phyloP scores from a whole-genome alignment of 2,329 filamentous ascomycete genomes.

The Trichoderma breve region DNA sequence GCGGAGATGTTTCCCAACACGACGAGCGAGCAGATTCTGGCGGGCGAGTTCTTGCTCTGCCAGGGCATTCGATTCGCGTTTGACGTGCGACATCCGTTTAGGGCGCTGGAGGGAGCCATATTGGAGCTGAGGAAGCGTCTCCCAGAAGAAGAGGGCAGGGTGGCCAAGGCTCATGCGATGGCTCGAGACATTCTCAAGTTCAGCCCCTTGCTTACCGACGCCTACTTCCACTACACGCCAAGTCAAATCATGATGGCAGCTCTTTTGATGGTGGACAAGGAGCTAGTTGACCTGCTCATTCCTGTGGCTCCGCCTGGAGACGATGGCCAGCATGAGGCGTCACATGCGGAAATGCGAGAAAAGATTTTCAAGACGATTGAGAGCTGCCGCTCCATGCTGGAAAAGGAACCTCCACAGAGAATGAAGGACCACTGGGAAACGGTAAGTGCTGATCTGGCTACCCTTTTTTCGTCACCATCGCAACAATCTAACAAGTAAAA shows the following conservation, averaged over 20 bases:
- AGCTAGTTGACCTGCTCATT: constrained; percentile 53
- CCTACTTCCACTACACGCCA: constrained; percentile 95
- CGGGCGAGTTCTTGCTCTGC: constrained; percentile 87
- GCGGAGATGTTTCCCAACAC: constrained; percentile 67
- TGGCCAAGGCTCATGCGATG: constrained; percentile 64
- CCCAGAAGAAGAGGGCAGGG: constrained; percentile 54
- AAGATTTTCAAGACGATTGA: constrained; percentile 51
- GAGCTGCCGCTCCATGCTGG: constrained; percentile 53
- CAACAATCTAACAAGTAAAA: constrained; percentile 23
- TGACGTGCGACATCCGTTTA: constrained; percentile 86
- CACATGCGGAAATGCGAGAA: constrained; percentile 36
- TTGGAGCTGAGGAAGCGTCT: constrained; percentile 74
- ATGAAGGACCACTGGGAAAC: constrained; percentile 54
- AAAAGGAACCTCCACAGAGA: constrained; percentile 56
- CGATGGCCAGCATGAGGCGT: constrained; percentile 19
- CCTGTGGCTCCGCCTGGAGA: constrained; percentile 35
- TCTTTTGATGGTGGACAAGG: constrained; percentile 70
- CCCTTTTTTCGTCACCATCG: no score
- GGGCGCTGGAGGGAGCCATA: constrained; percentile 79
- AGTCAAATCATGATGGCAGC: constrained; percentile 90
- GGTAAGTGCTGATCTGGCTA: constrained; percentile 35
- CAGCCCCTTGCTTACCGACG: constrained; percentile 83
- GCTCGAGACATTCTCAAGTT: constrained; percentile 74
- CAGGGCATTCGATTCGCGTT: constrained; percentile 92
- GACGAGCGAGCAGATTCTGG: constrained; percentile 77